phyloP scores from a whole-genome alignment of 345 rosid genomes.

The Barbarea vulgaris region DNA sequence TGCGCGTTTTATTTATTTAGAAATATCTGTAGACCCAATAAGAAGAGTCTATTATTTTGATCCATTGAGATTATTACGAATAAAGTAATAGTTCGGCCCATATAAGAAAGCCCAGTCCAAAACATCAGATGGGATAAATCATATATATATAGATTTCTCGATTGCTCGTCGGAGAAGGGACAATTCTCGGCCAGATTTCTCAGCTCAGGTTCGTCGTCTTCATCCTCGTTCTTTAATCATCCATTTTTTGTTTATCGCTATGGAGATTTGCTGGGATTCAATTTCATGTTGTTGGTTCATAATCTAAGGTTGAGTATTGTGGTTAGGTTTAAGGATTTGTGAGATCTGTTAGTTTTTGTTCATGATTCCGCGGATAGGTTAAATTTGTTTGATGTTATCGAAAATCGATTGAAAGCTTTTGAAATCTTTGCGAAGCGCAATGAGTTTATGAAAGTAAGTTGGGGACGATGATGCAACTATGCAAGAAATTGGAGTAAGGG shows the following conservation, averaged over 20 bases:
- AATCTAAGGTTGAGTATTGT: constrained; percentile 11
- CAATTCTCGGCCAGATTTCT: constrained; percentile 5
- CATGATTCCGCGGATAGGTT: neutral
- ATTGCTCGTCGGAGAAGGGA: neutral
- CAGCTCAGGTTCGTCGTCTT: constrained; percentile 30
- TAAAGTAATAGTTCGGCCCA: constrained; percentile 7
- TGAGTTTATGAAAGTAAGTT: neutral
- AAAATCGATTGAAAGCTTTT: neutral
- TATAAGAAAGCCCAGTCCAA: constrained; percentile 3
- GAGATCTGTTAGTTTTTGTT: constrained; percentile 24
- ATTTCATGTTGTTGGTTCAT: constrained; percentile 4
- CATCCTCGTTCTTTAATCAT: neutral
- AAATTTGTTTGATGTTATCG: neutral
- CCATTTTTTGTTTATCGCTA: neutral
- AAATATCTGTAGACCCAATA: neutral
- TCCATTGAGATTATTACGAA: neutral
- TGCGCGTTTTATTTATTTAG: neutral
- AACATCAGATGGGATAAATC: neutral
- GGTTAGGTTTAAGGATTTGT: constrained; percentile 6
- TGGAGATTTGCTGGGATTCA: neutral
- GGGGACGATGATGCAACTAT: constrained; percentile 20
- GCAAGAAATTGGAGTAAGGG: constrained; percentile 16
- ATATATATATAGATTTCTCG: neutral
- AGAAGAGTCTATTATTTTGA: neutral
- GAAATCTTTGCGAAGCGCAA: too few species aligned